Evolutionary conservation across 257 asterid genomes (phyloP).

Genomic region (Catharanthus roseus): DNA sequence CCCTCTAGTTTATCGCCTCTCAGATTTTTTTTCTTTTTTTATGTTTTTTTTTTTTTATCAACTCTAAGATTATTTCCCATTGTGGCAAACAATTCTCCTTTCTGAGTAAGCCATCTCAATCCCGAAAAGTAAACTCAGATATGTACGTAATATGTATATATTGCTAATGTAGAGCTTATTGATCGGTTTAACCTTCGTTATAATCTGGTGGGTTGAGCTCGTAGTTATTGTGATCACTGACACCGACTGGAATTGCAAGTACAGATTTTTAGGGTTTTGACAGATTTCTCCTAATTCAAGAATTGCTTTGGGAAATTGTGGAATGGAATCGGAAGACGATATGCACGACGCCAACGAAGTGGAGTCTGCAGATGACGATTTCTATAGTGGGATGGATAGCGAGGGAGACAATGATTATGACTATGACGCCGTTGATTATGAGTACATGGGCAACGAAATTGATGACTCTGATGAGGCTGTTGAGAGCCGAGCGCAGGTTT

Average conservation of each 20-base stretch:
- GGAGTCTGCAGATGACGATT: conserved; percentile 73
- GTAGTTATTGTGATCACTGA: neutral
- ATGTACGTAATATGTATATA: neutral
- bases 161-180: neutral
- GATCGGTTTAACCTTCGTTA: neutral
- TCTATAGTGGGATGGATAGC: conserved; percentile 59
- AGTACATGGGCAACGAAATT: conserved; percentile 50
- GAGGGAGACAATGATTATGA: conserved; percentile 21
- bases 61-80: neutral
- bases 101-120: neutral
- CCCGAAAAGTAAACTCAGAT: neutral
- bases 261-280: conserved; percentile 9
- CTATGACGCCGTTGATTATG: conserved; percentile 54
- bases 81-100: neutral
- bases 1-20: no score
- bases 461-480: conserved; percentile 50
- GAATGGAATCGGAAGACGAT: conserved; percentile 85
- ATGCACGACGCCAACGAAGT: conserved; percentile 87
- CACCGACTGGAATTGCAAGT: neutral
- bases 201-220: neutral
- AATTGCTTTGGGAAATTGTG: neutral
- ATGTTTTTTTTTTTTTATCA: no score
- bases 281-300: neutral
- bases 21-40: no score
- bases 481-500: conserved; percentile 70